Evolutionary conservation across 2,329 filamentous ascomycete species (phyloP), one percentile per base, ranked within the genome.

Genomic region (Cladophialophora immunda): DNA sequence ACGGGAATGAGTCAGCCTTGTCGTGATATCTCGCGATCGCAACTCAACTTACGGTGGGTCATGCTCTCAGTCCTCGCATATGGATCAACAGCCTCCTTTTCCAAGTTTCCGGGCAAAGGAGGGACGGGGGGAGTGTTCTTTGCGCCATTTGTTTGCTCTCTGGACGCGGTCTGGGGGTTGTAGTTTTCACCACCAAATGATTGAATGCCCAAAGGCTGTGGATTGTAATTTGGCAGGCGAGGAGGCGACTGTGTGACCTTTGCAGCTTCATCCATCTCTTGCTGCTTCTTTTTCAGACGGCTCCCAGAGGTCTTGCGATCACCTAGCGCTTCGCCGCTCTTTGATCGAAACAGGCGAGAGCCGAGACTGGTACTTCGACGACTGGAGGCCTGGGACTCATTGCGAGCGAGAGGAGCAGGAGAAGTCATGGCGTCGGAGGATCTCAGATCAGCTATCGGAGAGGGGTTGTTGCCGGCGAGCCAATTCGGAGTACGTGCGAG

Each of bases 51-150:
- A 70, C 95, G 93, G 80, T 98, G 90, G 73, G 94, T 94, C 92
- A 98, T 97, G 85, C 94, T 97, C 83, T 96, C 92, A 38, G 91
- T 90, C 70, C 92, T 87, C 54, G 91, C 89, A 76, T 95, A 95
- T 15, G 92, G 91, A 74, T 97, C 93, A 22, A 71, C 58, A 27
- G 58, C 58, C n/a, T 70, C 67, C 32, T 69, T 67, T 32, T 70
- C 68, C 5, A 66, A 29, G 54, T 67, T 34, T 2, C 41, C 32
- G 15, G 70, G 71, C 47, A 72, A 29, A 47, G 71, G 70, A 54
- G 70, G 71, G 4, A 73, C 70, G 9, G 69, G 71, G 22, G 67
- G 71, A 29, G 64, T 62, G 32, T 58, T 36, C 11, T 34, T 57
- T 19, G 61, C 34, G 34, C 70, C 68, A 45, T 72, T 69, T 32